Percentiles rank a stretch among this genome's conserved stretches.
Conservation (phyloP, 2,329 filamentous ascomycete species). For the Paraphaeosphaeria sporulosa region DNA sequence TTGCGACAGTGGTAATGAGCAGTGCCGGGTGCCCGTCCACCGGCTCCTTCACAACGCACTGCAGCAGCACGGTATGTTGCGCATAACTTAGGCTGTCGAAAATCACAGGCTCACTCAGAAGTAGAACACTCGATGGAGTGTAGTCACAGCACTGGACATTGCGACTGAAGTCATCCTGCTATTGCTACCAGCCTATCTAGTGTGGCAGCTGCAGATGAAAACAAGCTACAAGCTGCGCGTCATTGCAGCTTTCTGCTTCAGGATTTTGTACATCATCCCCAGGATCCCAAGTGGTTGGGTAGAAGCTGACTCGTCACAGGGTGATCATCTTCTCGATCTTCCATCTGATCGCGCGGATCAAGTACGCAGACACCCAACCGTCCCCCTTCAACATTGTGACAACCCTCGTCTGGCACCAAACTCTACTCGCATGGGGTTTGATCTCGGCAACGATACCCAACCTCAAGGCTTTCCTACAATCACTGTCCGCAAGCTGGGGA, state of each 20-base stretch:
- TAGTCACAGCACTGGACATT: constrained; percentile 18
- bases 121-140: constrained; percentile 20
- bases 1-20: constrained; percentile 20
- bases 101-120: neutral
- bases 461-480: constrained; percentile 24
- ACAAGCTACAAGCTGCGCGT: constrained; percentile 24
- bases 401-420: constrained; percentile 19
- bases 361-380: constrained; percentile 11
- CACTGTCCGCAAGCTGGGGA: constrained; percentile 22
- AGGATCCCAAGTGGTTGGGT: neutral
- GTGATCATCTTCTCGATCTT: constrained; percentile 20
- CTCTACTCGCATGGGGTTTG: constrained; percentile 25
- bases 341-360: constrained; percentile 19
- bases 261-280: constrained; percentile 17
- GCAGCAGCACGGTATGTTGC: constrained; percentile 12
- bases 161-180: constrained; percentile 22
- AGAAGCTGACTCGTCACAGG: constrained; percentile 13
- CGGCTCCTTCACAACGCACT: constrained; percentile 12
- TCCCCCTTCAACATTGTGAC: constrained; percentile 6
- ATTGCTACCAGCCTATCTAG: constrained; percentile 19
- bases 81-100: neutral
- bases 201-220: constrained; percentile 30
- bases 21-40: constrained; percentile 19
- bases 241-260: constrained; percentile 25
- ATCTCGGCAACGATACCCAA: constrained; percentile 28